Evolutionary conservation across 2,329 filamentous ascomycete genomes (phyloP).

Genomic region (Thelonectria blattea): DNA sequence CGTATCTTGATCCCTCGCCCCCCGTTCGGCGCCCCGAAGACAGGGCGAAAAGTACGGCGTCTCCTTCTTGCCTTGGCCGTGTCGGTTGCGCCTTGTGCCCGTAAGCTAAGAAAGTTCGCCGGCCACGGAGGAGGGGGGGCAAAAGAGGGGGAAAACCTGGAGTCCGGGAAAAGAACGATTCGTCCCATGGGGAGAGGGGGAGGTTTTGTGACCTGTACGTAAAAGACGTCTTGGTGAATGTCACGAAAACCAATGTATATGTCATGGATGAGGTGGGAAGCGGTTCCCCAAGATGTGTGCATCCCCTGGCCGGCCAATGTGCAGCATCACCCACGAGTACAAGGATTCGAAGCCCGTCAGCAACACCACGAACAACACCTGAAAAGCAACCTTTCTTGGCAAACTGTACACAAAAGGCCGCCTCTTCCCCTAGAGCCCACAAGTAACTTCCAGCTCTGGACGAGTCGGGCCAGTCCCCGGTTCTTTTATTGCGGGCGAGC

Average conservation of each 20-base stretch:
- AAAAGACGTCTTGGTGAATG: slow-evolving; percentile 20
- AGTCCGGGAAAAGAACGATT: slow-evolving; percentile 25
- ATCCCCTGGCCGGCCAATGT: not conserved
- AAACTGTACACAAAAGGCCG: not conserved
- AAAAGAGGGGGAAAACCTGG: slow-evolving; percentile 26
- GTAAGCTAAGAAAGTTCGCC: too few relatives aligned
- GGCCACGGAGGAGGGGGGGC: too few relatives aligned
- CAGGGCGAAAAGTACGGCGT: too few relatives aligned
- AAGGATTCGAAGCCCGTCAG: not conserved
- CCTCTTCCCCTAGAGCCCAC: not conserved
- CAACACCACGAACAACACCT: not conserved
- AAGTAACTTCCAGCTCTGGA: not conserved
- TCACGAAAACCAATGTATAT: slow-evolving; percentile 4
- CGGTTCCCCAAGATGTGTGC: not conserved
- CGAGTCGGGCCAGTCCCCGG: slow-evolving; percentile 22
- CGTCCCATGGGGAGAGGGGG: slow-evolving; percentile 34
- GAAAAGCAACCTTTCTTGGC: slow-evolving; percentile 6
- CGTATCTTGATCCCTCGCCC: not conserved
- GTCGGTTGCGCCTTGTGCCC: too few relatives aligned
- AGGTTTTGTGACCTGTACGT: slow-evolving; percentile 28
- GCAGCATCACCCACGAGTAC: not conserved
- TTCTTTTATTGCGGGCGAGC: not conserved
- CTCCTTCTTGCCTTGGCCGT: too few relatives aligned
- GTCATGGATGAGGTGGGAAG: not conserved
- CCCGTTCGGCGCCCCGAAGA: not conserved